Conservation (phyloP, 257 asterid genomes). For the Solanum etuberosum region DNA sequence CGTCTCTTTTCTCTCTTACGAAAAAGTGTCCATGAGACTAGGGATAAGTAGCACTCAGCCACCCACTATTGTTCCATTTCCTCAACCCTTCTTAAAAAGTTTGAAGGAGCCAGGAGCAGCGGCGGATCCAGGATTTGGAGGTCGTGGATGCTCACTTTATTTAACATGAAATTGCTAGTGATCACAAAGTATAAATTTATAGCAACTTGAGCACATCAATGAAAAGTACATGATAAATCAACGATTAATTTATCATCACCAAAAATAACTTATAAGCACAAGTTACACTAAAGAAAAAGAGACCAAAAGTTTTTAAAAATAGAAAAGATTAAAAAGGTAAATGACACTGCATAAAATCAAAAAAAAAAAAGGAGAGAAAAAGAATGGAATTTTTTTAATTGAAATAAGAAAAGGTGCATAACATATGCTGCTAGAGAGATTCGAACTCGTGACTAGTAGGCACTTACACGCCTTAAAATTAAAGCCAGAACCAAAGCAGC, state of each 20-base stretch:
- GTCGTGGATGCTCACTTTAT: background rate
- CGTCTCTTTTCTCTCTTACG: background rate
- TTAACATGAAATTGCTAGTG: background rate
- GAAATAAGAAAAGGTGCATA: background rate
- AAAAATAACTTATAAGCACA: background rate
- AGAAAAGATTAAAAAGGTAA: background rate
- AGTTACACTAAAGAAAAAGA: background rate
- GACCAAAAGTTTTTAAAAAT: background rate
- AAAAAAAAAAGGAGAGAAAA: background rate
- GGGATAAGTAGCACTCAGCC: background rate
- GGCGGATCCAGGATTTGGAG: background rate
- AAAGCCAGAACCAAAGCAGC: background rate
- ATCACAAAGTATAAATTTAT: background rate
- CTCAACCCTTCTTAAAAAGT: background rate
- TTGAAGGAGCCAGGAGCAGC: background rate
- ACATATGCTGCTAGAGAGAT: background rate
- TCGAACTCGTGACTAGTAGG: background rate
- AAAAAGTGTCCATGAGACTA: background rate
- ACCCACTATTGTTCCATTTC: background rate
- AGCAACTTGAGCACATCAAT: background rate
- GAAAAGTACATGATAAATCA: background rate
- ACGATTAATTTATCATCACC: background rate
- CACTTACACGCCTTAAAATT: background rate
- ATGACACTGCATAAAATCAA: background rate
- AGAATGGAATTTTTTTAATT: background rate